phyloP scores from a whole-genome alignment of 1,284 basidiomycete genomes.

The Cutaneotrichosporon dermatis region DNA sequence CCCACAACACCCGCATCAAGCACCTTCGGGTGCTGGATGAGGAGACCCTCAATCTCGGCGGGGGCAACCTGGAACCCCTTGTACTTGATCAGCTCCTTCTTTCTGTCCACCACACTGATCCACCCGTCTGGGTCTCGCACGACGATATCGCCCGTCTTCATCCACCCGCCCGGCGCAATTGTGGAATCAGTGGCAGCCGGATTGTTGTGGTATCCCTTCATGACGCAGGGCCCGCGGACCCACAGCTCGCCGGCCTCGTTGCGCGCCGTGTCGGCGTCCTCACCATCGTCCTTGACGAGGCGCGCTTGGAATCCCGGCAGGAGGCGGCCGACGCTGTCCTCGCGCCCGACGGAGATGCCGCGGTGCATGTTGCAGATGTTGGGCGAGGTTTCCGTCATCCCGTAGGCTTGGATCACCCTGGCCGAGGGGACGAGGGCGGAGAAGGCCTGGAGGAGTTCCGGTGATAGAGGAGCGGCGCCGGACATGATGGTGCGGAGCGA shows the following conservation, averaged over 20 bases:
- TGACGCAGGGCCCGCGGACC: slow-evolving; percentile 66
- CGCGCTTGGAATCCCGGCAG: slow-evolving; percentile 73
- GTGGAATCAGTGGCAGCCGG: slow-evolving; percentile 7
- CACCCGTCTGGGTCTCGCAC: slow-evolving; percentile 60
- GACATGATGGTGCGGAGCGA: slow-evolving; percentile 61
- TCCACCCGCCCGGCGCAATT: slow-evolving; percentile 56
- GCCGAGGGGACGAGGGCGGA: slow-evolving; percentile 12
- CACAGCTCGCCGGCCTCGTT: slow-evolving; percentile 73
- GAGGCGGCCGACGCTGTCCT: slow-evolving; percentile 58
- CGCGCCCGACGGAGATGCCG: slow-evolving; percentile 13
- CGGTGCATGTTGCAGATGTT: slow-evolving; percentile 22
- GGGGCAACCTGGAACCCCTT: slow-evolving; percentile 64
- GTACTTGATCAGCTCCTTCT: slow-evolving; percentile 81
- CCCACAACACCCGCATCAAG: slow-evolving; percentile 69
- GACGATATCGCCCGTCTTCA: slow-evolving; percentile 77
- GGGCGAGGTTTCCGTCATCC: slow-evolving; percentile 51
- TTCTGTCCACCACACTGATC: slow-evolving; percentile 49
- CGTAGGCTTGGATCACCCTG: slow-evolving; percentile 45
- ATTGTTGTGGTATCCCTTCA: slow-evolving; percentile 16
- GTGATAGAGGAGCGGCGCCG: slow-evolving; percentile 76
- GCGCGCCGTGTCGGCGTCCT: slow-evolving; percentile 47
- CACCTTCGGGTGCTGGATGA: slow-evolving; percentile 66
- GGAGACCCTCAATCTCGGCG: slow-evolving; percentile 70
- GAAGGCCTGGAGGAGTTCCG: slow-evolving; percentile 33
- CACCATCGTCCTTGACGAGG: slow-evolving; percentile 54